Evolutionary conservation across 1,284 basidiomycete species (phyloP).

Genomic region (Phenoliferia sp.): DNA sequence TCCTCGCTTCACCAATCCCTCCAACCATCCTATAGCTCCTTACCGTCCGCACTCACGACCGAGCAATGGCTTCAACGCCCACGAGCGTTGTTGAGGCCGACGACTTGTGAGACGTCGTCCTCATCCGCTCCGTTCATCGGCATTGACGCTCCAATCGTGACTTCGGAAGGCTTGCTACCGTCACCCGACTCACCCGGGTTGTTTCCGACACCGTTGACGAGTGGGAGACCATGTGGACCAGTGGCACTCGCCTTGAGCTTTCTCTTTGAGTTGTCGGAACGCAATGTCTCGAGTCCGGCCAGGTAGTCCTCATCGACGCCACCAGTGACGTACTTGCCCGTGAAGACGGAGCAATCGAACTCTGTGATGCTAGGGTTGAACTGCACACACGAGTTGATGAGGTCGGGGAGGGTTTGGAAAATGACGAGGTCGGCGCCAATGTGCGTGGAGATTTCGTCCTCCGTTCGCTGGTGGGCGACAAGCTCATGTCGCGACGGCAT

Average conservation of each 20-base stretch:
- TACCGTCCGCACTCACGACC: no score
- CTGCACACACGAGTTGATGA: conserved; percentile 79
- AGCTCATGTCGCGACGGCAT: conserved; percentile 95
- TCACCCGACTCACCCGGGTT: background rate
- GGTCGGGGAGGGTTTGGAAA: conserved; percentile 90
- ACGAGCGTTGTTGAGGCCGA: conserved; percentile 21
- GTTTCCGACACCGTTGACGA: conserved; percentile 16
- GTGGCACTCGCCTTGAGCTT: conserved; percentile 47
- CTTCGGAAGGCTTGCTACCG: conserved; percentile 5
- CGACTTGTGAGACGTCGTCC: conserved; percentile 14
- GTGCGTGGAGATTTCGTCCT: conserved; percentile 67
- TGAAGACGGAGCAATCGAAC: conserved; percentile 98
- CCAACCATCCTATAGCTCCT: no score
- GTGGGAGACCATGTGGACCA: background rate
- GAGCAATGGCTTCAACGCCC: no score
- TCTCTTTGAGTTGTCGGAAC: conserved; percentile 67
- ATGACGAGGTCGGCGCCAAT: conserved; percentile 97
- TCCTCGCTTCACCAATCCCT: no score
- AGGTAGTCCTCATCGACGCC: conserved; percentile 88
- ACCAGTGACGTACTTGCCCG: conserved; percentile 93
- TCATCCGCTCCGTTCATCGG: conserved; percentile 14
- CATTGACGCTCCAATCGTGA: conserved; percentile 13
- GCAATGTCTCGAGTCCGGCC: conserved; percentile 64
- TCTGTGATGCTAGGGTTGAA: conserved; percentile 72
- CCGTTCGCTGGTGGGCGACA: conserved; percentile 78